Evolutionary conservation across 768 basidiomycete genomes (phyloP).

Genomic region (Xanthoconium purpureum): DNA sequence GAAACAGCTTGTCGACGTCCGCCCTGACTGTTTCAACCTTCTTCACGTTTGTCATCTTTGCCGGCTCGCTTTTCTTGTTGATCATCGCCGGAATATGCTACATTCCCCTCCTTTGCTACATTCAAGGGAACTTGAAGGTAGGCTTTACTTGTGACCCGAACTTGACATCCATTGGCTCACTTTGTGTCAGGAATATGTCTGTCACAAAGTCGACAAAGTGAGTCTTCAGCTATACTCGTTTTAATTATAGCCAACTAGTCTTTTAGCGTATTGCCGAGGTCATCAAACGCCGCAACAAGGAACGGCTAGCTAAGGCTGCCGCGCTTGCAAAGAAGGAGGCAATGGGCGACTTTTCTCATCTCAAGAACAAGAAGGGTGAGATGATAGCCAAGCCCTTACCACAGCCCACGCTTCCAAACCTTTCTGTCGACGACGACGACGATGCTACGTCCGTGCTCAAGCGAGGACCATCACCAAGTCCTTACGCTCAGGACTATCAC

Average conservation of each 20-base stretch:
- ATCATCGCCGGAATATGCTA: conserved; percentile 85
- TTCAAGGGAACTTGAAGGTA: conserved; percentile 96
- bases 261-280: conserved; percentile 85
- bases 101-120: conserved; percentile 91
- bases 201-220: conserved; percentile 98
- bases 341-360: conserved; percentile 82
- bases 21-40: conserved; percentile 84
- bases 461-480: conserved; percentile 52
- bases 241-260: conserved; percentile 10
- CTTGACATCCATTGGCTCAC: not conserved
- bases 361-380: conserved; percentile 92
- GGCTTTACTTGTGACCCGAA: conserved; percentile 4
- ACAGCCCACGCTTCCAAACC: conserved; percentile 91
- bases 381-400: conserved; percentile 76
- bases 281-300: conserved; percentile 87
- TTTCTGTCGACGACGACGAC: conserved; percentile 77
- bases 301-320: conserved; percentile 76
- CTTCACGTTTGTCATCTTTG: conserved; percentile 87
- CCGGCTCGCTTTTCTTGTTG: conserved; percentile 77
- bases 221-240: conserved; percentile 3
- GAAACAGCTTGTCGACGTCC: conserved; percentile 74
- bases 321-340: conserved; percentile 89
- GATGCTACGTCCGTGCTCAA: conserved; percentile 56
- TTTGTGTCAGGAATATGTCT: conserved; percentile 80
- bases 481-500: conserved; percentile 54